Base-by-base conservation (phyloP, 2,329 filamentous ascomycete species). In the Beauveria bassiana region DNA sequence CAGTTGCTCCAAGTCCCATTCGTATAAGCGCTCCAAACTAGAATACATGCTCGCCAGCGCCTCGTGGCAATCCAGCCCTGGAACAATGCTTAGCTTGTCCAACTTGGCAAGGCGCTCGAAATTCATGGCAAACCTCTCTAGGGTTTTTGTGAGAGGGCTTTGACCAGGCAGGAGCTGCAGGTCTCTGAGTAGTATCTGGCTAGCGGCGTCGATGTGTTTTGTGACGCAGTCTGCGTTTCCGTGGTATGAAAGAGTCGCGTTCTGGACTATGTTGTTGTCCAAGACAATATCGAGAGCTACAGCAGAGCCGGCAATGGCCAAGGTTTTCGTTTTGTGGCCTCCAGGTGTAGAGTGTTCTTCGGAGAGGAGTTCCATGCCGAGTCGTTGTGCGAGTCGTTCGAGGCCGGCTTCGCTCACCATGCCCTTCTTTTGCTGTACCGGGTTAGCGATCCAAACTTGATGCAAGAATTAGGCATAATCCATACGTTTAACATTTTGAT, bases 361-460 rank as follows among this genome's bases (percentile, higher is more conserved):
- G 76, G 83, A 86, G 14, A 87, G 73, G 61, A 79, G 81, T 64
- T 88, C 86, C 45, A 89, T 76, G n/a, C 87, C 88, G 59, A 87
- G 79, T 60, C 84, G 80, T 67, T 84, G 82, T 9, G 86, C 87
- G 34, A 93, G 75, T 59, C 88, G 81, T 71, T 89, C 86, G n/a
- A 95, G 78, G 2, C 88, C 88, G 34, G 88, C 85, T 68, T 90
- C 87, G 66, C 88, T 90, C 43, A 93, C 85, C 46, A 86, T 76
- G 4, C 88, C 88, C 64, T 84, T 83, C 66, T 73, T 77, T 62
- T 78, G 74, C 71, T 75, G 38, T 9, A 46, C 50, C 67, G 65
- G 5, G 66, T 18, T 31, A 60, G 18, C n/a, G 5, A 45, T 22
- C 22, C 24, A 20, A 24, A 31, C 1, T 7, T 24, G 20, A 22